phyloP scores from a whole-genome alignment of 208 protist genomes.

The Strigomonas culicis region DNA sequence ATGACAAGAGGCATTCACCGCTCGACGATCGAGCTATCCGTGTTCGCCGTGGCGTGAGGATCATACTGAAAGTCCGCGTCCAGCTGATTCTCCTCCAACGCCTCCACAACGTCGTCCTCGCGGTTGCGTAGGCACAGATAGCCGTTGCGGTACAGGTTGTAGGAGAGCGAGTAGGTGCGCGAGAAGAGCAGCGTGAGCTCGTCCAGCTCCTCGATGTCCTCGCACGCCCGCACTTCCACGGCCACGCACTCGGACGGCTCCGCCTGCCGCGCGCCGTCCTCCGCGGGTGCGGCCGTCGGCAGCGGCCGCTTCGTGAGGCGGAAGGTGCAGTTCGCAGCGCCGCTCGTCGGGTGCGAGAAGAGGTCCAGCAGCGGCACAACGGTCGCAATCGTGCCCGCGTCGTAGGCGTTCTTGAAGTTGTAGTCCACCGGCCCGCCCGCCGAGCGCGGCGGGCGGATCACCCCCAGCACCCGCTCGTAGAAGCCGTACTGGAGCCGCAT shows the following conservation, averaged over 20 bases:
- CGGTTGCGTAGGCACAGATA: slow-evolving; percentile 42
- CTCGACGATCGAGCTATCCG: too few relatives aligned
- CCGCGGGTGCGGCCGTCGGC: too few relatives aligned
- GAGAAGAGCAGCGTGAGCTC: slow-evolving; percentile 47
- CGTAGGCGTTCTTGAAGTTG: slow-evolving; percentile 28
- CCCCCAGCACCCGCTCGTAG: slow-evolving; percentile 30
- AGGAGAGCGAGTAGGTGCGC: slow-evolving; percentile 60
- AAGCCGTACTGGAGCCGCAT: slow-evolving; percentile 23
- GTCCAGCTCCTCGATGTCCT: slow-evolving; percentile 37
- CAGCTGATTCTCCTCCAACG: slow-evolving; percentile 14
- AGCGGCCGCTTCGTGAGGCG: slow-evolving; percentile 17
- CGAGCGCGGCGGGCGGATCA: too few relatives aligned
- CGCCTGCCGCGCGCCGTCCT: not conserved
- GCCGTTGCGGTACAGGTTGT: slow-evolving; percentile 63
- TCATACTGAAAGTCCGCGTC: too few relatives aligned
- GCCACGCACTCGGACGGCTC: not conserved
- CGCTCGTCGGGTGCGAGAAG: slow-evolving; percentile 40
- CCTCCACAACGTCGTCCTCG: slow-evolving; percentile 28
- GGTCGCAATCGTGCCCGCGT: slow-evolving; percentile 29
- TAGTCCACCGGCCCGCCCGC: slow-evolving; percentile 29
- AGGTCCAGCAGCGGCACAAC: slow-evolving; percentile 58
- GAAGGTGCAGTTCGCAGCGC: slow-evolving; percentile 32
- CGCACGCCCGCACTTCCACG: slow-evolving; percentile 32
- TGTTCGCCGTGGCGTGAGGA: too few relatives aligned
- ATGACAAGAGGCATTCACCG: too few relatives aligned